Evolutionary conservation across 2,329 filamentous ascomycete genomes (phyloP).

Genomic region (Colletotrichum navitas): DNA sequence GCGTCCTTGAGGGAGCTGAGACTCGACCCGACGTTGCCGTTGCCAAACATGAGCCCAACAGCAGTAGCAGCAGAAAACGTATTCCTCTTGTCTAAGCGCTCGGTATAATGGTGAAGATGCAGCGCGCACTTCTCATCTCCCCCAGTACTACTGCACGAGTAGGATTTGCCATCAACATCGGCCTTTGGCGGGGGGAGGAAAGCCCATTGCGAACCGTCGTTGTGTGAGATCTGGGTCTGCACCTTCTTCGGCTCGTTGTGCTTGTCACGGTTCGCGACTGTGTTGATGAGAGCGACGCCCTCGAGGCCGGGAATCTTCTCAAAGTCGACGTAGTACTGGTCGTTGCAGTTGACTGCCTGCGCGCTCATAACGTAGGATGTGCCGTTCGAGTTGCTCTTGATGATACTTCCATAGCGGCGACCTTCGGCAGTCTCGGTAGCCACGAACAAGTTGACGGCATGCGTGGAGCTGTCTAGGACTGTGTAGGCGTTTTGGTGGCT

Average conservation of each 20-base stretch:
- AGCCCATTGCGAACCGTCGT: constrained; percentile 91
- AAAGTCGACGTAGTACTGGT: constrained; percentile 87
- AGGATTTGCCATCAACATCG: constrained; percentile 78
- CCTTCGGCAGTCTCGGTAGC: constrained; percentile 76
- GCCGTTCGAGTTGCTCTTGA: constrained; percentile 99
- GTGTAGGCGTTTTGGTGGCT: constrained; percentile 87
- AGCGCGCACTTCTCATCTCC: constrained; percentile 81
- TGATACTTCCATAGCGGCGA: constrained; percentile 83
- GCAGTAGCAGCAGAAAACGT: constrained; percentile 91
- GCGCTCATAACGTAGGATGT: constrained; percentile 93
- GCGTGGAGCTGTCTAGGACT: constrained; percentile 92
- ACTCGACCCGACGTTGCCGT: constrained; percentile 86
- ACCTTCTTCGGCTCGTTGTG: constrained; percentile 80
- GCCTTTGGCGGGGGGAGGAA: constrained; percentile 78
- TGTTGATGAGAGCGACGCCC: constrained; percentile 88
- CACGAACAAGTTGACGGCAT: constrained; percentile 94
- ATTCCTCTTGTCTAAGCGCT: constrained; percentile 83
- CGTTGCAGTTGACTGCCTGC: constrained; percentile 83
- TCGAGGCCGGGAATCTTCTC: constrained; percentile 95
- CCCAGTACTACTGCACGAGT: constrained; percentile 72
- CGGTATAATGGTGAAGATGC: constrained; percentile 96
- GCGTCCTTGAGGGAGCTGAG: constrained; percentile 77
- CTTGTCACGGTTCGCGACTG: constrained; percentile 80
- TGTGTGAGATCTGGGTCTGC: constrained; percentile 94
- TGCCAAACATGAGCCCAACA: constrained; percentile 89